Conservation (phyloP, 192 early-diverging fungal species). For the Umbelopsis ramanniana region DNA sequence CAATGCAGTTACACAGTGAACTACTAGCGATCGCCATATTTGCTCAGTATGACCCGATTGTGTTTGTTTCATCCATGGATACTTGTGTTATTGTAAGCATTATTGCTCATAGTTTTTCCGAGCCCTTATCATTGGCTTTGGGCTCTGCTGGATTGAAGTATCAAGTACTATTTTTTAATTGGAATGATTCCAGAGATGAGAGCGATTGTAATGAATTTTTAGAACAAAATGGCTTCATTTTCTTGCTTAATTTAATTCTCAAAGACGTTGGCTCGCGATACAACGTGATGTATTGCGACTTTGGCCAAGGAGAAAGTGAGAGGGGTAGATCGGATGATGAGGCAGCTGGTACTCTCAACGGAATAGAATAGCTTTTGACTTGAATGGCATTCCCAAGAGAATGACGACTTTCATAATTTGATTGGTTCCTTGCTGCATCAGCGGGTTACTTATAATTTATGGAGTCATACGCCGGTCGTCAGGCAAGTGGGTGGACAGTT, state of each 20-base stretch:
- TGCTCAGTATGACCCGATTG: conserved; percentile 1
- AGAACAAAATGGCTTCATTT: too few species aligned
- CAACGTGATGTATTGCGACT: conserved; percentile 8
- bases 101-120: not conserved
- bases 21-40: conserved; percentile 4
- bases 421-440: not conserved
- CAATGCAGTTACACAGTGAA: not conserved
- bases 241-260: too few species aligned
- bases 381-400: not conserved
- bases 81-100: not conserved
- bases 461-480: conserved; percentile 4
- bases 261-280: not conserved
- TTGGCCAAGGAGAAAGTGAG: not conserved
- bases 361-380: not conserved
- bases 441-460: not conserved
- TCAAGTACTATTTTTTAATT: too few species aligned
- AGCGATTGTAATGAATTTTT: too few species aligned
- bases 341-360: not conserved
- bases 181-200: too few species aligned
- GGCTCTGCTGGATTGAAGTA: too few species aligned
- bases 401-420: not conserved
- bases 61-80: not conserved
- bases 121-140: not conserved
- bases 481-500: too few species aligned
- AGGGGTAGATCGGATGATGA: not conserved